Base-by-base conservation (phyloP, 177 flowering plant species). In the Vitis hybrid region DNA sequence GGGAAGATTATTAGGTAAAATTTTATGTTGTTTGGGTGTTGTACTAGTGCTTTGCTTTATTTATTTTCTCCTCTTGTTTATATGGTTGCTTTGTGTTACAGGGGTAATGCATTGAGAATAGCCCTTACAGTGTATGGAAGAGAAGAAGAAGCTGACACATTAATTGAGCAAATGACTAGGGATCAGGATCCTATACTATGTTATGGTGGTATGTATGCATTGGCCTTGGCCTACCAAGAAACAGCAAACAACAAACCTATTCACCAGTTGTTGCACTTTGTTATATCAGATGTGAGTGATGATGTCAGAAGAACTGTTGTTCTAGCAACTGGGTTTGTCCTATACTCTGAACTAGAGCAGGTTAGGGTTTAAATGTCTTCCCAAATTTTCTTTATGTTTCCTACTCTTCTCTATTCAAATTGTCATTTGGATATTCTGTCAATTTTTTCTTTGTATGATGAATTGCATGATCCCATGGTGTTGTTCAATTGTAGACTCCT, bases 281-380 rank as follows among this genome's bases (percentile, higher is more conserved):
- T 97, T 29, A 97, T 93, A 9, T 91, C 93, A n/a, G 98, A 93
- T 84, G 98, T 90, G 22, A 93, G 93, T 66, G 97, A 93, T 76
- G 97, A 93, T 86, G 98, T 93, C 57, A 82, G 98, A 80, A 89
- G 97, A 71, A 93, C 95, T 67, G 97, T 97, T 60, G 98, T 93
- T 73, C 77, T 93, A 49, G 95, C 95, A 1, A 90, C 91, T 71
- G 98, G 98, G 4, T 93, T 93, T 86, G 98, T 91, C 53, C 74
- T 93, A 64, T 93, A 91, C 79, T 87, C 93, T 59, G 92, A 91
- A 63, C 98, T 95, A 5, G 98, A 93, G 80, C 93, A 93, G 95
- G 98, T 93, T 75, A 18, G 81, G 48, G 51, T 57, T 22, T 49
- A 22, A 50, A 19, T 22, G 31, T 11, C 6, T 63, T 34, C 31